phyloP scores from a whole-genome alignment of 2,329 filamentous ascomycete species.

The Cercospora sp. region DNA sequence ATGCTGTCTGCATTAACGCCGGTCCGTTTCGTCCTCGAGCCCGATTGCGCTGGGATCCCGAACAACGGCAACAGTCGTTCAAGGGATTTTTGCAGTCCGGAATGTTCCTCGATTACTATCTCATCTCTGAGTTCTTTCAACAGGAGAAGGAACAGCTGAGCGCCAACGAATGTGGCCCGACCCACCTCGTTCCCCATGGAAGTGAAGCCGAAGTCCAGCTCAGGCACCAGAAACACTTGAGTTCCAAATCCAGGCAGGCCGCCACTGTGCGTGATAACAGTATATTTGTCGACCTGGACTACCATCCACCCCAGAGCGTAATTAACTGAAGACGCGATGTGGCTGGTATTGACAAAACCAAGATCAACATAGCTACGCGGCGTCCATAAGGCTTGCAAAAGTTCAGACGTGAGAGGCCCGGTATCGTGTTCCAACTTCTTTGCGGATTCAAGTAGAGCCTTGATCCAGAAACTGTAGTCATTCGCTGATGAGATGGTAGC shows the following conservation, averaged over 20 bases:
- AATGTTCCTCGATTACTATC: neutral
- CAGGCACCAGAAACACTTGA: constrained; percentile 4
- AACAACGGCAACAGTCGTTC: neutral
- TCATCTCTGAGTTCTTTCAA: neutral
- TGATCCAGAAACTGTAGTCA: constrained; percentile 22
- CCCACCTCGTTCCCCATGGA: constrained; percentile 4
- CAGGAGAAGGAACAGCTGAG: neutral
- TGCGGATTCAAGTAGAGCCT: constrained; percentile 11
- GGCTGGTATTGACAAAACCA: neutral
- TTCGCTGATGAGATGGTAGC: constrained; percentile 25
- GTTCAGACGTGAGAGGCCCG: neutral
- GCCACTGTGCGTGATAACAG: constrained; percentile 1
- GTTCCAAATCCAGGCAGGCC: constrained; percentile 11
- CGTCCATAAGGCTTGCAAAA: neutral
- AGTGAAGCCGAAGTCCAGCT: constrained; percentile 7
- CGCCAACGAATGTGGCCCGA: neutral
- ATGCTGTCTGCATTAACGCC: neutral
- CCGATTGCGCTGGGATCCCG: neutral
- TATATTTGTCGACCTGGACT: neutral
- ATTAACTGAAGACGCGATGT: neutral
- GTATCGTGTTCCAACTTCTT: neutral
- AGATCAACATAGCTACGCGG: neutral
- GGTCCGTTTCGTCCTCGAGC: neutral
- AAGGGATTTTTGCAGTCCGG: neutral
- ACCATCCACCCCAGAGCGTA: constrained; percentile 12